Conservation (phyloP, 2,329 filamentous ascomycete genomes). For the Ophiostoma australiae region DNA sequence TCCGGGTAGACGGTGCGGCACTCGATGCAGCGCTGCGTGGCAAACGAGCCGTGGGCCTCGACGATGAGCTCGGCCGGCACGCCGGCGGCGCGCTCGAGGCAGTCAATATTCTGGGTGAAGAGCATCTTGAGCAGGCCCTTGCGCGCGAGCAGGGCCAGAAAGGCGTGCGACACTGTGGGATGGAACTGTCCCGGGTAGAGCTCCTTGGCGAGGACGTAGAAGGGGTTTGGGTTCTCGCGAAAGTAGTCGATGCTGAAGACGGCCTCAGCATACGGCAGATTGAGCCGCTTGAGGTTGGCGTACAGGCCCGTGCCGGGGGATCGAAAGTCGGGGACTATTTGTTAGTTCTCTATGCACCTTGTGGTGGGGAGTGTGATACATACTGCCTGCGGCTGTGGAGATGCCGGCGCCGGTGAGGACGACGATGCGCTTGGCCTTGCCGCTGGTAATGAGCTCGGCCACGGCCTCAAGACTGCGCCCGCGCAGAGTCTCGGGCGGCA, state of each 20-base stretch:
- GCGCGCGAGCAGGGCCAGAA: conserved; percentile 73
- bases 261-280: conserved; percentile 83
- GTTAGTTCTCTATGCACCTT: background rate
- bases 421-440: conserved; percentile 64
- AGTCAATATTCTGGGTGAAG: conserved; percentile 98
- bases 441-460: conserved; percentile 73
- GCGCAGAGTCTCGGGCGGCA: conserved; percentile 59
- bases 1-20: conserved; percentile 70
- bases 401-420: conserved; percentile 91
- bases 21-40: conserved; percentile 83
- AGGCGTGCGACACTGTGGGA: conserved; percentile 85
- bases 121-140: conserved; percentile 77
- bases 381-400: conserved; percentile 65
- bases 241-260: conserved; percentile 95
- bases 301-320: conserved; percentile 92
- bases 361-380: conserved; percentile 27
- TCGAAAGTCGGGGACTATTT: conserved; percentile 80
- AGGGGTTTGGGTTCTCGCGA: conserved; percentile 73
- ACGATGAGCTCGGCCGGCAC: conserved; percentile 76
- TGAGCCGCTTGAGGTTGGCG: conserved; percentile 78
- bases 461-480: conserved; percentile 67
- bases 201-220: conserved; percentile 88
- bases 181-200: conserved; percentile 85
- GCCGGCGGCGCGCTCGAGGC: conserved; percentile 80
- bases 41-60: conserved; percentile 94